Conservation (phyloP, 2,329 filamentous ascomycete species). For the Phaeoacremonium minimum region DNA sequence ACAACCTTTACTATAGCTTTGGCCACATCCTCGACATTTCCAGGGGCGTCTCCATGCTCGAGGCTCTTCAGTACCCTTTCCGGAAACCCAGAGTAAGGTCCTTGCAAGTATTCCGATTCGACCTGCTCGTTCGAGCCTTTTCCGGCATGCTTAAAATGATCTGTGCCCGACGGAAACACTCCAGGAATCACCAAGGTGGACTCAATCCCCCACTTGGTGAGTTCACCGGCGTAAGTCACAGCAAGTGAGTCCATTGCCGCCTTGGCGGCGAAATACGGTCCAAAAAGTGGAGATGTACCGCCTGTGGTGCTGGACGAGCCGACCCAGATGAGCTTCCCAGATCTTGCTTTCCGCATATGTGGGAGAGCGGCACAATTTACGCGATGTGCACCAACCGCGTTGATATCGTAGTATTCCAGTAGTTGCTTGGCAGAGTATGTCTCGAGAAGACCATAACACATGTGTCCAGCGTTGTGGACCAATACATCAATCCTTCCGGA, state of each 20-base stretch:
- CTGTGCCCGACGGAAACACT: background rate
- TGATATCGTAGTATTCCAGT: background rate
- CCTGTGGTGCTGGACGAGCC: background rate
- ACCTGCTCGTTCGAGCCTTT: too few relatives aligned
- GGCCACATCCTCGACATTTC: too few relatives aligned
- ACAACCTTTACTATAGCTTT: too few relatives aligned
- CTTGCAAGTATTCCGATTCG: too few relatives aligned
- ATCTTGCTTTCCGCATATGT: background rate
- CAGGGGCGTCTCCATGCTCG: too few relatives aligned
- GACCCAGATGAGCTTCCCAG: background rate
- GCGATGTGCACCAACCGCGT: background rate
- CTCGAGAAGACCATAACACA: background rate
- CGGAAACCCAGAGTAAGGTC: too few relatives aligned
- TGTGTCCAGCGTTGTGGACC: background rate
- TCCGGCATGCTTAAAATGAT: background rate
- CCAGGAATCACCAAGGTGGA: background rate
- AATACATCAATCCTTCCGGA: background rate
- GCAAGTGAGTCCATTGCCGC: background rate
- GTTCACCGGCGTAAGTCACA: background rate
- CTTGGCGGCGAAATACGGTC: background rate
- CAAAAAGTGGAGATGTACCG: background rate
- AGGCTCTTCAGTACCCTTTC: too few relatives aligned
- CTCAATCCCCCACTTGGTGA: background rate
- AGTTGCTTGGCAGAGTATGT: background rate
- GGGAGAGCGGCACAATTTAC: background rate